These are phyloP conservation scores for Auriscalpium orientale DNA, from an alignment of 768 basidiomycete species.

Conservation along the genomic window DNA sequence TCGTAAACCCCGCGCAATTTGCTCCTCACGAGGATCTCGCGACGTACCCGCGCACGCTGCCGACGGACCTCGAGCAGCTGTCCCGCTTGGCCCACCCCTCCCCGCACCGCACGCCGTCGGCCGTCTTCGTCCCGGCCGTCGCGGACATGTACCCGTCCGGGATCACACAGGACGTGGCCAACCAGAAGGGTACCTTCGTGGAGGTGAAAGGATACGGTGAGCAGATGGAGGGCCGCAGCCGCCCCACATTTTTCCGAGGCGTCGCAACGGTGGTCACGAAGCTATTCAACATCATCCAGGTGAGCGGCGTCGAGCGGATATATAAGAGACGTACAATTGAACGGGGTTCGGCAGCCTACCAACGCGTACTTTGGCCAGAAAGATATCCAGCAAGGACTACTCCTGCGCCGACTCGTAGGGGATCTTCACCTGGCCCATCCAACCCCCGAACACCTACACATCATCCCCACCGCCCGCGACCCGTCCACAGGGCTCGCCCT, in stretches of 20 bases:
- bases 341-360: conserved; percentile 55
- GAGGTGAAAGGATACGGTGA: conserved; percentile 88
- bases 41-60: conserved; percentile 84
- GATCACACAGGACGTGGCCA: conserved; percentile 63
- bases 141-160: conserved; percentile 92
- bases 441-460: conserved; percentile 61
- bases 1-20: conserved; percentile 97
- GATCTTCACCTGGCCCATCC: conserved; percentile 85
- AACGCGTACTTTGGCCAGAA: conserved; percentile 92
- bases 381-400: conserved; percentile 75
- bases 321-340: too few relatives aligned
- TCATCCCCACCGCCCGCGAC: conserved; percentile 79
- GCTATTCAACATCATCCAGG: conserved; percentile 88
- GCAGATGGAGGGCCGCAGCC: conserved; percentile 84
- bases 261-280: conserved; percentile 95
- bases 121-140: conserved; percentile 74
- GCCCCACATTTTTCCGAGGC: conserved; percentile 91
- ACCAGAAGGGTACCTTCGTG: conserved; percentile 84
- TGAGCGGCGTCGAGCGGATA: conserved; percentile 26
- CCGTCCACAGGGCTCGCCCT: conserved; percentile 65
- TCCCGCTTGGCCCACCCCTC: conserved; percentile 23
- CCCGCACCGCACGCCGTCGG: conserved; percentile 39
- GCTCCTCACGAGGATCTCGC: conserved; percentile 91
- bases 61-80: conserved; percentile 63
- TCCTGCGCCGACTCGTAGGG: conserved; percentile 67